Evolutionary conservation across 768 basidiomycete genomes (phyloP).

Genomic region (Collybia mongolica): DNA sequence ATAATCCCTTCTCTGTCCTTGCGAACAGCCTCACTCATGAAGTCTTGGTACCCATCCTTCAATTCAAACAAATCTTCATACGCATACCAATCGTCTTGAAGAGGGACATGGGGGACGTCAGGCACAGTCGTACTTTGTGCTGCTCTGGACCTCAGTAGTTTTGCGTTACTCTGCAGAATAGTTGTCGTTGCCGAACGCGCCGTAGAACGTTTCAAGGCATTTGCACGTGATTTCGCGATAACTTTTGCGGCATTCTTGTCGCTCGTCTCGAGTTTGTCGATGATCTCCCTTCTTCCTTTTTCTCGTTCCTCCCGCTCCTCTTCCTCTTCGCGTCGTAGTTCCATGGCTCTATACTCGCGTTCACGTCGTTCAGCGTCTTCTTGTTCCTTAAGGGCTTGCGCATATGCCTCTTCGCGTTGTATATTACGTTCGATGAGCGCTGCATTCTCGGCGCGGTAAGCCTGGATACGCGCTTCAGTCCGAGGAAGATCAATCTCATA

Average conservation of each 20-base stretch:
- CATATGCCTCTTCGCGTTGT: constrained; percentile 78
- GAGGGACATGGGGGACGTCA: constrained; percentile 77
- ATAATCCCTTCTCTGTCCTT: constrained; percentile 76
- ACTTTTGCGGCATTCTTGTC: constrained; percentile 68
- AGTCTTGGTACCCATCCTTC: constrained; percentile 62
- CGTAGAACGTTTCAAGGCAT: constrained; percentile 58
- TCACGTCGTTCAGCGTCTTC: constrained; percentile 79
- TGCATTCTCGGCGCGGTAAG: constrained; percentile 80
- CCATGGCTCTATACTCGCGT: constrained; percentile 65
- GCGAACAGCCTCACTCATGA: constrained; percentile 72
- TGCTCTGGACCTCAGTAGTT: constrained; percentile 59
- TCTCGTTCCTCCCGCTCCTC: constrained; percentile 77
- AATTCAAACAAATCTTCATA: constrained; percentile 69
- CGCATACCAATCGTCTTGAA: constrained; percentile 74
- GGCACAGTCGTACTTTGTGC: constrained; percentile 66
- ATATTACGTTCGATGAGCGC: constrained; percentile 81
- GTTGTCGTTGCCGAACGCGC: constrained; percentile 51
- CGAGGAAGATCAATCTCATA: constrained; percentile 78
- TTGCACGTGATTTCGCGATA: constrained; percentile 66
- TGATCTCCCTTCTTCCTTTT: constrained; percentile 68
- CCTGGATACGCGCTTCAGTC: constrained; percentile 82
- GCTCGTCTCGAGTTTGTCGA: constrained; percentile 79
- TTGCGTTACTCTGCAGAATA: constrained; percentile 45
- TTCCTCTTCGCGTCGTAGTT: constrained; percentile 67
- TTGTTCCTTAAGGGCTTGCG: constrained; percentile 68